Evolutionary conservation across 1,284 basidiomycete species (phyloP), one percentile per base, ranked within the genome.

Genomic region (Albatrellus sp.): DNA sequence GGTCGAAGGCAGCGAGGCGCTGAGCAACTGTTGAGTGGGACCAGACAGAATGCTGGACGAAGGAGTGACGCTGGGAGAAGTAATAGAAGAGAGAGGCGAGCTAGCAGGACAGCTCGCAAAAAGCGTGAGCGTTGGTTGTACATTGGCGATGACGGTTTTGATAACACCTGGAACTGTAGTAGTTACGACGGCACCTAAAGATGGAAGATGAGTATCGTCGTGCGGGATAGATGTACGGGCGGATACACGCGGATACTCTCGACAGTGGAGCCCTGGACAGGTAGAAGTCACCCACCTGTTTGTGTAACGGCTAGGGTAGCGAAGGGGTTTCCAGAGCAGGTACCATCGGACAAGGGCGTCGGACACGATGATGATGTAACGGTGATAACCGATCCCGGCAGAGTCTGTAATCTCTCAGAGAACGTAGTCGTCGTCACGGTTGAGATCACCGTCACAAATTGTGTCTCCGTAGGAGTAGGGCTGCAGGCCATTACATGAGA

Each of bases 61-160:
- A 29, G 24, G 6, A n/a, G 45, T 14, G 34, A 24, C 11, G 7
- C 10, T 20, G 31, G 34, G 10, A 33, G 20, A 39, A 32, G 14
- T 33, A 5, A 37, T 34, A 3, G 38, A 14, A 11, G 28, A 13
- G 29, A 46, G 24, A 19, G 36, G n/a, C 8, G 52, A 35, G 19
- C 40, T 44, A 6, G 55, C 35, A 14, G 56, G 51, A 14, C 55
- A 56, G 12, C 66, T 57, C 2, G 61, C 56, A 50, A 62, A 72
- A 29, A 69, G 52, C 2, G 68, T 70, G 8, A 60, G 55, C 1
- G 62, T 71, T 1, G 69, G 58, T 10, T 54, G 50, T 11, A 57
- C 53, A 12, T 56, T 47, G 10, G 53, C 56, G 20, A 63, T 49
- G 6, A 60, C 52, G 13, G 61, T 50, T 0, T 60, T 63, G 11